A percentile compares a stretch with the other conserved stretches of the same genome.
phyloP scores from a whole-genome alignment of 1,284 basidiomycete species.

The Leccinum subrobustum region DNA sequence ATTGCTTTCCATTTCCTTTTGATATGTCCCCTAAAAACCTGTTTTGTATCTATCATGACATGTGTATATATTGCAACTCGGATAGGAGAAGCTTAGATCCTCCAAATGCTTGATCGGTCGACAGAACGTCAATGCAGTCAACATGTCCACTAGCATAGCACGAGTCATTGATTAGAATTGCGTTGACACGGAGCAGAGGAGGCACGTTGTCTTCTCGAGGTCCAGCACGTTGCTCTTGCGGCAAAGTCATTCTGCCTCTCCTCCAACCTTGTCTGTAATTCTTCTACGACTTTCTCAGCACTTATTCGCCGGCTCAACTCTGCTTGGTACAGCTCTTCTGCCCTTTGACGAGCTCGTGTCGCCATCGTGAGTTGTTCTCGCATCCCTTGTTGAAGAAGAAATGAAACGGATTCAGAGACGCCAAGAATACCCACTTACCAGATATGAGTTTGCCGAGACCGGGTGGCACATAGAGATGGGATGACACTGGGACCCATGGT shows the following conservation, averaged over 20 bases:
- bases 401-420: constrained; percentile 9
- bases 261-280: constrained; percentile 15
- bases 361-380: constrained; percentile 33
- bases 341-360: constrained; percentile 32
- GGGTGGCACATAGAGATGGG: constrained; percentile 37
- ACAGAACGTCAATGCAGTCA: not conserved
- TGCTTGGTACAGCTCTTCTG: constrained; percentile 29
- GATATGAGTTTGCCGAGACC: constrained; percentile 36
- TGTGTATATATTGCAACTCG: constrained; percentile 1
- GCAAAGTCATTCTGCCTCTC: not conserved
- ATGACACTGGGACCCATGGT: constrained; percentile 32
- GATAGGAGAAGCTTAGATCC: not conserved
- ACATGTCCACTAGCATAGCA: not conserved
- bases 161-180: not conserved
- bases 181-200: not conserved
- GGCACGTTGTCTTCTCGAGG: not conserved
- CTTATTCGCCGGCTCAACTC: constrained; percentile 27
- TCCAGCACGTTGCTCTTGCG: not conserved
- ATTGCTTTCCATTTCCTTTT: constrained; percentile 20
- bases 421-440: constrained; percentile 23
- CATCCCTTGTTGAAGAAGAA: constrained; percentile 32
- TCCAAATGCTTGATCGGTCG: not conserved
- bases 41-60: constrained; percentile 25
- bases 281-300: constrained; percentile 20
- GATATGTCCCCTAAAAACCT: constrained; percentile 17